Evolutionary conservation across 257 asterid species (phyloP), one percentile per base, ranked within the genome.

Genomic region (Paraleonurus japonicus): DNA sequence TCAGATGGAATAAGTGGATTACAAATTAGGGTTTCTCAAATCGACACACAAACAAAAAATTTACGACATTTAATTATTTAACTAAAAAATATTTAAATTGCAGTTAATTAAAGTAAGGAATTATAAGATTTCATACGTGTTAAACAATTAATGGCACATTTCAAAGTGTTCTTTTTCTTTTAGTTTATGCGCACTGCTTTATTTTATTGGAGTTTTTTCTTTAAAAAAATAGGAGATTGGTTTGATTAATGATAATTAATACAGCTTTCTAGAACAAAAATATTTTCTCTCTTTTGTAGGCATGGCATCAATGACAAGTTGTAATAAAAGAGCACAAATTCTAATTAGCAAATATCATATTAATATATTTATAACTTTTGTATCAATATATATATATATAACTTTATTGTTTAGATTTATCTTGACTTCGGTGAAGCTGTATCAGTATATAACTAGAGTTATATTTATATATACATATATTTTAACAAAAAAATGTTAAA

Each of bases 1-100:
- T 81, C 82, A 67, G 45, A 76, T 51, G 19, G 26, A 65, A 73
- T 73, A 43, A 74, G 26, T 48, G 76, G 39, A 47, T 64, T 58
- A 19, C 70, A 61, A 35, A 15, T 75, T 77, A 32, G 78, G 67
- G 65, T 5, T 63, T 75, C 30, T 62, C 75, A 63, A 33, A 61
- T 67, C 71, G 73, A 45, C 66, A 69, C 78, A 60, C 74, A 63
- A 19, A 57, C 57, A 12, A 20, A 51, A 37, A 28, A 27, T 53
- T 48, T 74, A 10, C 62, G 41, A 75, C 69, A 30, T 50, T 26
- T 30, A 58, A 30, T 48, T 55, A 10, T 35, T 33, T 69, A 12
- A 50, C 33, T 37, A 11, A n/a, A 11, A 20, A 28, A 37, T 53
- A 64, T 19, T 19, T 41, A 48, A 28, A 37, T 12, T 63, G 23